These are phyloP conservation scores for Neoscytalidium dimidiatum DNA, from an alignment of 2,329 filamentous ascomycete genomes.

Conservation along the genomic window DNA sequence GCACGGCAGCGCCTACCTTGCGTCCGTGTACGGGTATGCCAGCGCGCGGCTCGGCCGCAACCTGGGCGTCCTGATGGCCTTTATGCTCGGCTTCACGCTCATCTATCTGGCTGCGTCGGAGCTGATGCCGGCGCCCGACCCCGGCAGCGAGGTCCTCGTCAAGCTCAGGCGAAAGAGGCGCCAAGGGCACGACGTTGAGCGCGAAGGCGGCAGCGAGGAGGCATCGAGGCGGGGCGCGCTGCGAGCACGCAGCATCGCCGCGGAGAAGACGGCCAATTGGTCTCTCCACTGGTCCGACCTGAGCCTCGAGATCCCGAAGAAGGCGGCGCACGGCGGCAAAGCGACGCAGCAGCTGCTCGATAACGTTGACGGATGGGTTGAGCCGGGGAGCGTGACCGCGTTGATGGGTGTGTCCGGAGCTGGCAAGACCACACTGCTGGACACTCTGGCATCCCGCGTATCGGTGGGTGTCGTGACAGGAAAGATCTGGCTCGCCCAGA, in stretches of 20 bases:
- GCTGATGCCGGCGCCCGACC: constrained; percentile 30
- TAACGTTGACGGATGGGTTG: constrained; percentile 20
- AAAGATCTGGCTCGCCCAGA: background rate
- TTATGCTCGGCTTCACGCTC: constrained; percentile 52
- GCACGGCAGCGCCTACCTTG: constrained; percentile 61
- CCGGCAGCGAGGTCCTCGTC: background rate
- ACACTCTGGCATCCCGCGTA: background rate
- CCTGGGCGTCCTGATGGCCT: constrained; percentile 52
- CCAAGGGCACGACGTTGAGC: background rate
- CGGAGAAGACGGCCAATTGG: constrained; percentile 60
- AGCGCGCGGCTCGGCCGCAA: constrained; percentile 28
- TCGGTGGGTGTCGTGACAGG: constrained; percentile 1
- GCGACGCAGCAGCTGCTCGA: constrained; percentile 6
- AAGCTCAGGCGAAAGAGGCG: background rate
- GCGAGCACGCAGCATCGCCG: no score
- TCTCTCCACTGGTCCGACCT: constrained; percentile 64
- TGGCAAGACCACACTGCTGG: constrained; percentile 9
- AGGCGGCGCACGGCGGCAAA: no score
- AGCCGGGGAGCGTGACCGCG: constrained; percentile 20
- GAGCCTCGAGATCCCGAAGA: constrained; percentile 10
- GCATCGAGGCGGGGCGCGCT: background rate
- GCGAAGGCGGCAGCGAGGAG: background rate
- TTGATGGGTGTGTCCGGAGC: constrained; percentile 21
- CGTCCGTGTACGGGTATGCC: constrained; percentile 44
- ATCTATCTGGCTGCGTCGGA: constrained; percentile 60